A percentile compares a stretch with the other conserved stretches of the same genome.
Evolutionary conservation across 306 rosid species (phyloP).

Genomic region (Abrus precatorius): DNA sequence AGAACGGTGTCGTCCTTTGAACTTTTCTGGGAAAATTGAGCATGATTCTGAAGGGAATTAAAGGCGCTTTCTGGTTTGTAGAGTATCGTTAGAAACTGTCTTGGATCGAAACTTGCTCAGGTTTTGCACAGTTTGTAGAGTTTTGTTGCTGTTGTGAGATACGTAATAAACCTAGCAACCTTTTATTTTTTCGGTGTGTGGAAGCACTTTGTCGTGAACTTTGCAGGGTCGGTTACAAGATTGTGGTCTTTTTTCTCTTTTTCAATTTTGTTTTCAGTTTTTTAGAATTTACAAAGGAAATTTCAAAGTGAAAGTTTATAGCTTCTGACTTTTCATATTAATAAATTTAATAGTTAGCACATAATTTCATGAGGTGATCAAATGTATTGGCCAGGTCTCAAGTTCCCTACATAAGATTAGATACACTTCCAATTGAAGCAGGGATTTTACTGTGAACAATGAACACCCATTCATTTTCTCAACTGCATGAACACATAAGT

Average conservation of each 20-base stretch:
- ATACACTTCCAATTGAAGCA: not conserved
- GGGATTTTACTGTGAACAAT: not conserved
- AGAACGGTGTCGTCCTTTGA: constrained; percentile 74
- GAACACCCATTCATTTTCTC: not conserved
- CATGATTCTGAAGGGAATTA: constrained; percentile 55
- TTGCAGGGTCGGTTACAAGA: not conserved
- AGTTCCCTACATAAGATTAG: not conserved
- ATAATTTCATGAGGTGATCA: not conserved
- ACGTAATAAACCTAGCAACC: not conserved
- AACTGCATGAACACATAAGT: too few species aligned
- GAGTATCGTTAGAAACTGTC: not conserved
- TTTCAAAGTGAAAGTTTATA: not conserved
- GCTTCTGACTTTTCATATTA: not conserved
- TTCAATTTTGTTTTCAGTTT: not conserved
- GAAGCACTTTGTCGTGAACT: not conserved
- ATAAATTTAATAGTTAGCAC: not conserved
- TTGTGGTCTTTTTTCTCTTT: not conserved
- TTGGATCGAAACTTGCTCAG: not conserved
- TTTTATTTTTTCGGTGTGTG: not conserved
- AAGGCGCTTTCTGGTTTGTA: not conserved
- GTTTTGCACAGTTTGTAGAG: not conserved
- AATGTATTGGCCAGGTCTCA: not conserved
- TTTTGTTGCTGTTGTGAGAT: constrained; percentile 1
- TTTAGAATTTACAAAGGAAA: not conserved
- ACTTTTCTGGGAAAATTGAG: constrained; percentile 61